phyloP scores from a whole-genome alignment of 371 early-diverging fungal genomes.

The Mucor circinelloides region DNA sequence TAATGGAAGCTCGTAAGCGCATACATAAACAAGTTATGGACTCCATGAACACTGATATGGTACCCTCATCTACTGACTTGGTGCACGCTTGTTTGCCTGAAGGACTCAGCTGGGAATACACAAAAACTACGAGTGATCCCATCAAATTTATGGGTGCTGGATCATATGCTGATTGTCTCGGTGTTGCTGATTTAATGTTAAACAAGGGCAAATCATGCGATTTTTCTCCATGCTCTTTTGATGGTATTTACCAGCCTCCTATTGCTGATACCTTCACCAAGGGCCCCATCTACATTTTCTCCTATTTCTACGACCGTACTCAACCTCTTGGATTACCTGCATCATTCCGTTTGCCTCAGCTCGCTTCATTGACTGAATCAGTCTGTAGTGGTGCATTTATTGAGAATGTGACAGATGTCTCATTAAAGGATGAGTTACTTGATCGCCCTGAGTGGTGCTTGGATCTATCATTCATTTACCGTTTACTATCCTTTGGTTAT shows the following conservation, averaged over 20 bases:
- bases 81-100: slow-evolving; percentile 65
- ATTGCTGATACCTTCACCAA: slow-evolving; percentile 68
- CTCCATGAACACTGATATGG: neutral
- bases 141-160: slow-evolving; percentile 52
- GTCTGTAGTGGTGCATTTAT: slow-evolving; percentile 69
- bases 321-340: slow-evolving; percentile 69
- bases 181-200: slow-evolving; percentile 55
- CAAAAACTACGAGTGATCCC: slow-evolving; percentile 5
- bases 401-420: slow-evolving; percentile 43
- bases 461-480: slow-evolving; percentile 87
- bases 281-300: slow-evolving; percentile 91
- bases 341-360: slow-evolving; percentile 60
- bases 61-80: slow-evolving; percentile 10
- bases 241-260: slow-evolving; percentile 90
- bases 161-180: slow-evolving; percentile 50
- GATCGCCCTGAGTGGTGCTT: slow-evolving; percentile 84
- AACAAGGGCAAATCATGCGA: slow-evolving; percentile 65
- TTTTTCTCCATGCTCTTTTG: slow-evolving; percentile 80
- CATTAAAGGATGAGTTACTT: slow-evolving; percentile 51
- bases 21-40: slow-evolving; percentile 50
- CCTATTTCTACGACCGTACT: slow-evolving; percentile 93
- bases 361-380: slow-evolving; percentile 60
- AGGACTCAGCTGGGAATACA: slow-evolving; percentile 38
- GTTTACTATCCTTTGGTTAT: slow-evolving; percentile 83
- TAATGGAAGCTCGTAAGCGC: slow-evolving; percentile 85